Evolutionary conservation across 179 eudicot species (phyloP).

Genomic region (Sideroxylon spinosum): DNA sequence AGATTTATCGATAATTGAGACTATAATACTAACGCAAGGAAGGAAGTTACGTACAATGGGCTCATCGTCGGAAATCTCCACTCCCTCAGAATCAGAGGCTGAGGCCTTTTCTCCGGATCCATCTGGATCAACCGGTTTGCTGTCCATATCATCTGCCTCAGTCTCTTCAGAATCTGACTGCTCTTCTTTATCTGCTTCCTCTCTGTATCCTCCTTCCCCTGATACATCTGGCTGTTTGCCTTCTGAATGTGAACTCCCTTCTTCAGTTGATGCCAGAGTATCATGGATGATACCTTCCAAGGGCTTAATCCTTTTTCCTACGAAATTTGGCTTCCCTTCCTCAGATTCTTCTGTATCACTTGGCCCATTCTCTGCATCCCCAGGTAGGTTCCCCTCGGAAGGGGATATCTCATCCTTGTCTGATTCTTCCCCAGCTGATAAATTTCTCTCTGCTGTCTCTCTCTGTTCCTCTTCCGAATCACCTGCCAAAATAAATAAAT

Average conservation of each 20-base stretch:
- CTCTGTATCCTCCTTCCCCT: constrained; percentile 29
- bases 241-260: constrained; percentile 26
- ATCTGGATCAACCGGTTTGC: constrained; percentile 15
- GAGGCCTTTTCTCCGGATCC: constrained; percentile 17
- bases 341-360: constrained; percentile 23
- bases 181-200: constrained; percentile 29
- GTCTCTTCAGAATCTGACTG: constrained; percentile 27
- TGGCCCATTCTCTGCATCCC: constrained; percentile 28
- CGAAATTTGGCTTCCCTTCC: constrained; percentile 20
- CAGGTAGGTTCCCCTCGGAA: constrained; percentile 28
- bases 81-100: constrained; percentile 29
- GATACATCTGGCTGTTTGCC: constrained; percentile 23
- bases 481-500: constrained; percentile 24
- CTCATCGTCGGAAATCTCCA: constrained; percentile 61
- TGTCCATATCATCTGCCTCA: constrained; percentile 30
- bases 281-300: constrained; percentile 15
- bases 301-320: constrained; percentile 19
- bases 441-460: constrained; percentile 15
- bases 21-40: neutral
- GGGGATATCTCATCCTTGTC: constrained; percentile 26
- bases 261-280: constrained; percentile 28
- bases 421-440: constrained; percentile 25
- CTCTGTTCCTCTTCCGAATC: constrained; percentile 32
- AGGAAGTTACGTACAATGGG: constrained; percentile 55
- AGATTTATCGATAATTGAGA: neutral